Conservation (phyloP, 306 rosid genomes). For the Pyrus bretschneideri region DNA sequence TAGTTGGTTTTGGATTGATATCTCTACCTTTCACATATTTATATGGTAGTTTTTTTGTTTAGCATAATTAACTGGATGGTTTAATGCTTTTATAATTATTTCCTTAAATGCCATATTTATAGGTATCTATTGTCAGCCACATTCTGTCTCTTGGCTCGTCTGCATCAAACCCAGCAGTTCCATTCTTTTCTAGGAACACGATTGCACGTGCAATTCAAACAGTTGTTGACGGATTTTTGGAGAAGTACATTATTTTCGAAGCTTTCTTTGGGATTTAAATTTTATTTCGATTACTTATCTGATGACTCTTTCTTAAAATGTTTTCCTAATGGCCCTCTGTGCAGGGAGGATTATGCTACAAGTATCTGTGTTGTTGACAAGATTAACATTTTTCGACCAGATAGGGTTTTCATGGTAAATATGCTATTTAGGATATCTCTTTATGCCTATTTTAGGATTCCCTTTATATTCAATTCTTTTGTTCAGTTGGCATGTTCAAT, state of each 20-base stretch:
- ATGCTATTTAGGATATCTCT: neutral
- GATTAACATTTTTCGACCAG: constrained; percentile 78
- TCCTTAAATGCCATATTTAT: constrained; percentile 12
- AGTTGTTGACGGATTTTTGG: constrained; percentile 86
- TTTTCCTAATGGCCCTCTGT: constrained; percentile 24
- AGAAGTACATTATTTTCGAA: constrained; percentile 42
- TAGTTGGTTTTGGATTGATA: neutral
- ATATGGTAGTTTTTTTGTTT: neutral
- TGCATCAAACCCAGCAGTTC: constrained; percentile 55
- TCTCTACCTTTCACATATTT: neutral
- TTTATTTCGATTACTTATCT: neutral
- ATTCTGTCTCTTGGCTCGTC: constrained; percentile 69
- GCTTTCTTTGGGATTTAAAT: neutral
- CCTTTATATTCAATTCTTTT: constrained; percentile 3
- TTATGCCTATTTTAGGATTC: neutral
- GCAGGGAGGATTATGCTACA: constrained; percentile 50
- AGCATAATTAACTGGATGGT: constrained; percentile 5
- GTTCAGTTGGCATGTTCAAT: constrained; percentile 15
- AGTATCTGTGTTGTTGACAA: constrained; percentile 58
- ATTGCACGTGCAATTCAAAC: constrained; percentile 53
- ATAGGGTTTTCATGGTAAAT: constrained; percentile 84
- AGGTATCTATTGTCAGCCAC: constrained; percentile 84
- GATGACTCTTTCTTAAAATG: constrained; percentile 10
- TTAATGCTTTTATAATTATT: neutral
- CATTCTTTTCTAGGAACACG: constrained; percentile 60